Conservation (phyloP, 2,329 filamentous ascomycete genomes). For the Trichoderma arundinaceum region DNA sequence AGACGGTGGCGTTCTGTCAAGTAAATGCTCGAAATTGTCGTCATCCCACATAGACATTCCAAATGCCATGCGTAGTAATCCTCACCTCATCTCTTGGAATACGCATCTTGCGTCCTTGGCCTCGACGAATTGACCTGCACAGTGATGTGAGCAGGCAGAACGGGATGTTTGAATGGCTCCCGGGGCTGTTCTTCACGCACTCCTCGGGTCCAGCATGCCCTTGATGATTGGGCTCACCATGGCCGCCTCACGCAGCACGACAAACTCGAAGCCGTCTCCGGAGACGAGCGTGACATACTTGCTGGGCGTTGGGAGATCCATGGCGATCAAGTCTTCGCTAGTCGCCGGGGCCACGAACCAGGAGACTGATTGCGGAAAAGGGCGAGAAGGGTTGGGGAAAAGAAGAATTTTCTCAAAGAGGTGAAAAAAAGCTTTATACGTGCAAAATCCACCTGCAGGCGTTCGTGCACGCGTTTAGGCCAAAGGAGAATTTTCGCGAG, state of each 20-base stretch:
- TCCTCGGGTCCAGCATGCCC: slow-evolving; percentile 73
- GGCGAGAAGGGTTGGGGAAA: slow-evolving; percentile 29
- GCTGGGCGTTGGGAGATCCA: slow-evolving; percentile 46
- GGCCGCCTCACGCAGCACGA: slow-evolving; percentile 73
- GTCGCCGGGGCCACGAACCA: not conserved
- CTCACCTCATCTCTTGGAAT: slow-evolving; percentile 77
- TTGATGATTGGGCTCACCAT: slow-evolving; percentile 73
- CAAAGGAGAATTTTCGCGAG: slow-evolving; percentile 14
- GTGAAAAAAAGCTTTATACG: slow-evolving; percentile 13
- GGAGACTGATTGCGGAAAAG: slow-evolving; percentile 12
- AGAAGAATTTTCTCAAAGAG: slow-evolving; percentile 45
- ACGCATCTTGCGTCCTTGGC: slow-evolving; percentile 66
- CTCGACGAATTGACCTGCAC: slow-evolving; percentile 67
- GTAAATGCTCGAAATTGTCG: slow-evolving; percentile 39
- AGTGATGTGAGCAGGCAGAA: slow-evolving; percentile 33
- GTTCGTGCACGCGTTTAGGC: slow-evolving; percentile 17
- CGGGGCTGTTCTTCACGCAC: slow-evolving; percentile 47
- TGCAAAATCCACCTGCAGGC: not conserved
- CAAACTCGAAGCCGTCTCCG: slow-evolving; percentile 76
- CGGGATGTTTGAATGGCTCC: slow-evolving; percentile 1
- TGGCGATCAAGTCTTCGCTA: slow-evolving; percentile 23
- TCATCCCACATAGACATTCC: slow-evolving; percentile 41
- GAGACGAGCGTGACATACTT: slow-evolving; percentile 81
- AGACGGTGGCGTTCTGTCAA: slow-evolving; percentile 55
- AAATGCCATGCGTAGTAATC: slow-evolving; percentile 3